Evolutionary conservation across 2,329 filamentous ascomycete species (phyloP).

Genomic region (Stagonosporopsis rhizophila): DNA sequence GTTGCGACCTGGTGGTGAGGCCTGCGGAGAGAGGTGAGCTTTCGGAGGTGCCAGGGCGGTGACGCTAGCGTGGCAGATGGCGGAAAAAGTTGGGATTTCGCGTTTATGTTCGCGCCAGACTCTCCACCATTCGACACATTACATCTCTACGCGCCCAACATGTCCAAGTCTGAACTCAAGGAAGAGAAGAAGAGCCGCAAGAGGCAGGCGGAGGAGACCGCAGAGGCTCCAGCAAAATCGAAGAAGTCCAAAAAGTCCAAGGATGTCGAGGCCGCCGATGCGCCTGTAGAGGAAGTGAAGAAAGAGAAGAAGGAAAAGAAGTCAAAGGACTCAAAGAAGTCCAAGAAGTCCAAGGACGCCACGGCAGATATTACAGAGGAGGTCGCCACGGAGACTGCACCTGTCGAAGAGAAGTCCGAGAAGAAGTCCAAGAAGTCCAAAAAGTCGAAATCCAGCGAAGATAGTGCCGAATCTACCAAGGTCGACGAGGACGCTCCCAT

Average conservation of each 20-base stretch:
- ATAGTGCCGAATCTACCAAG: conserved; percentile 19
- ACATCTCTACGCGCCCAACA: conserved; percentile 18
- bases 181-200: conserved; percentile 46
- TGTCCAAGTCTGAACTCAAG: conserved; percentile 35
- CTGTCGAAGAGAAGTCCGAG: conserved; percentile 28
- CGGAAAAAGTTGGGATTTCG: conserved; percentile 27
- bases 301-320: conserved; percentile 36
- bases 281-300: conserved; percentile 27
- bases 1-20: conserved; percentile 6
- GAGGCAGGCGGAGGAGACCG: conserved; percentile 36
- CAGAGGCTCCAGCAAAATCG: conserved; percentile 20
- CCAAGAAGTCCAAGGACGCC: conserved; percentile 41
- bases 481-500: conserved; percentile 27
- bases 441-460: conserved; percentile 35
- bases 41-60: conserved; percentile 26
- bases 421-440: conserved; percentile 34
- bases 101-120: conserved; percentile 11
- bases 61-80: conserved; percentile 33
- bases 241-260: conserved; percentile 40
- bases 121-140: conserved; percentile 19
- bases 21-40: conserved; percentile 20
- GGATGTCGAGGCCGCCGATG: conserved; percentile 27
- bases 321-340: conserved; percentile 35
- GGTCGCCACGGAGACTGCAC: conserved; percentile 20
- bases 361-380: conserved; percentile 24